Evolutionary conservation across 495 filamentous ascomycete genomes (phyloP), one percentile per base, ranked within the genome.

Genomic region (Podospora fimiseda): DNA sequence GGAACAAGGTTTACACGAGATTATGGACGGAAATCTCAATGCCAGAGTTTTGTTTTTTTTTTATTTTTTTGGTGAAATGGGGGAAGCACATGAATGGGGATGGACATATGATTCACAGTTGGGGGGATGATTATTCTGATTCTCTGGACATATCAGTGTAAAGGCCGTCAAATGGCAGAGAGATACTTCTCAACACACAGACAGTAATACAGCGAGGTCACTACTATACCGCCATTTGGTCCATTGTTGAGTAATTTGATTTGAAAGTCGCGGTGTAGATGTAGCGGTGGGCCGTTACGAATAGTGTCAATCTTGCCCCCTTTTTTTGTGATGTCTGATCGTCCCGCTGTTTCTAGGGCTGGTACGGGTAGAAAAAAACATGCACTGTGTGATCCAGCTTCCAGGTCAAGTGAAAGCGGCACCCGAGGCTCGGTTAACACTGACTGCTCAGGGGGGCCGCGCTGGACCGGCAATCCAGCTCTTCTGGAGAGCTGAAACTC

Each of bases 61-160:
- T 43, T 30, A 37, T 15, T 27, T 36, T 59, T 50, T 38, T 41
- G 43, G n/a, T 49, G 49, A 41, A 56, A 49, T 48, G 49, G 51
- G 40, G 51, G 40, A 50, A 51, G 58, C 48, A 55, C 53, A 62
- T 54, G 63, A 66, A 46, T 56, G 60, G 37, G 43, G 51, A 21
- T 47, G 51, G 57, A 66, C 57, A 64, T 68, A 66, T 66, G 65
- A 63, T 61, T 63, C 39, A 43, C 50, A 56, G 56, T 51, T 58
- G 50, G 50, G 23, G 44, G 57, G 60, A 55, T 50, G 59, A 62
- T 55, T 57, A 51, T 57, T 62, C 51, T 64, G 60, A 66, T 67
- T 71, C 62, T 64, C 59, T 69, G 66, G 62, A 70, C 71, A 74
- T 72, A 73, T 64, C 61, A 62, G 53, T 59, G 61, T 58, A 63